Base-by-base conservation (phyloP, 2,329 filamentous ascomycete species). In the Bimuria novae-zelandiae region DNA sequence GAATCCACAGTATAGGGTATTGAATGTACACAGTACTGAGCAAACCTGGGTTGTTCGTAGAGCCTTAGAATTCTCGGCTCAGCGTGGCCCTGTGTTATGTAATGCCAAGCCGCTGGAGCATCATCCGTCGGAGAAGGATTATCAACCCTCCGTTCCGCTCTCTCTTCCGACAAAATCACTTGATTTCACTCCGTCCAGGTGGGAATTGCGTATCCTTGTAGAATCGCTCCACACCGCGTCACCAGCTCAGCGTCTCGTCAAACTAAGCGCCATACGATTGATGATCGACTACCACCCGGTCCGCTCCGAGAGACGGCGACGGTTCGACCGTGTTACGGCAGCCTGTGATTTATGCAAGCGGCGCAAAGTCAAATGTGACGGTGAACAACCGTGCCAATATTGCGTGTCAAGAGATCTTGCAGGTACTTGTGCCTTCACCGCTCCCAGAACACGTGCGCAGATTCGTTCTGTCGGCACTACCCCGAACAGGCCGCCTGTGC, bases 351-450 rank as follows among this genome's bases (percentile, higher is more conserved):
- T 70, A 16, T 70, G 67, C 32, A 68, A 68, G 54, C 62, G 52
- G 35, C 63, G 67, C 17, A 70, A 70, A 51, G 79, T 82, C 54
- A 81, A 81, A 63, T 82, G 80, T 60, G 76, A 82, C 54, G 80
- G 80, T 33, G 71, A 76, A 44, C 71, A 77, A 43, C 80, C 80
- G 36, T 82, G 80, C 54, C 74, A 73, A n/a, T 80, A 81, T 49
- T 82, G 80, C 61, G 67, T 68, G 69, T 58, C 63, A 7, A 65
- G 76, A 68, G 60, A 76, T 70, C 59, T 74, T 66, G 63, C 70
- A 67, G 48, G 75, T 68, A 70, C 79, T 63, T 71, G 72, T 52
- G 52, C 60, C 4, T 76, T 75, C 66, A 76, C 65, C 68, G 76
- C 65, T 67, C 73, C 52, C 54, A 76, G 57, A 65, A 67, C 56